Evolutionary conservation across 352 stramenopile genomes (phyloP).

Genomic region (Phytophthora parvispora): DNA sequence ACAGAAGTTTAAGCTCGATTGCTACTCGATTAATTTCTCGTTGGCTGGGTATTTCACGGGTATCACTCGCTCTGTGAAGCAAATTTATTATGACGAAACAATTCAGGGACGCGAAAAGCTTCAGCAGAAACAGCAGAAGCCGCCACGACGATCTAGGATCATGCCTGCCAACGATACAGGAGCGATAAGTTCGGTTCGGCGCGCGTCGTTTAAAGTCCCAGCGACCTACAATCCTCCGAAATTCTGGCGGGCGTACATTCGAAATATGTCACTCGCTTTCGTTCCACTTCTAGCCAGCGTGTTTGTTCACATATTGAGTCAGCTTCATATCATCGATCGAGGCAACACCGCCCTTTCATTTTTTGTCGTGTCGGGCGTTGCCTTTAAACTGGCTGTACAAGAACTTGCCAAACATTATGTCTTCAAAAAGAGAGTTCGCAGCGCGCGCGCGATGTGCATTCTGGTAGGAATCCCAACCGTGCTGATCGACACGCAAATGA

Average conservation of each 20-base stretch:
- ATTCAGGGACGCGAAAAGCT: neutral
- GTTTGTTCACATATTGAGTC: conserved; percentile 29
- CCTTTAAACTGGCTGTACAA: conserved; percentile 29
- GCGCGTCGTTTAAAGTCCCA: neutral
- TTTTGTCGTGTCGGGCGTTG: conserved; percentile 8
- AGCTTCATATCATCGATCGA: neutral
- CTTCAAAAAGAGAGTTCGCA: conserved; percentile 17
- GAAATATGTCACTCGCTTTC: neutral
- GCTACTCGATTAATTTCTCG: conserved; percentile 25
- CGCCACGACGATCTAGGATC: neutral
- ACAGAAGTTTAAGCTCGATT: conserved; percentile 25
- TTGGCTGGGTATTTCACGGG: conserved; percentile 21
- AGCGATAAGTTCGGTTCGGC: neutral
- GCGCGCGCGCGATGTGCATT: conserved; percentile 28
- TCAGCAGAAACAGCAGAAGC: neutral
- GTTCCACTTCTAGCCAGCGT: conserved; percentile 6
- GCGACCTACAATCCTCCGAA: neutral
- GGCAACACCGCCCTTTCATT: conserved; percentile 5
- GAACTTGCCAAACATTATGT: conserved; percentile 27
- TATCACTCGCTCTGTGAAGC: conserved; percentile 2
- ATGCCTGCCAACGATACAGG: neutral
- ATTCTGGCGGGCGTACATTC: neutral
- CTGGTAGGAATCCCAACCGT: conserved; percentile 31
- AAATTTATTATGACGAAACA: neutral
- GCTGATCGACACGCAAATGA: conserved; percentile 38